phyloP scores from a whole-genome alignment of 345 rosid genomes.

The Eucalyptus regnans region DNA sequence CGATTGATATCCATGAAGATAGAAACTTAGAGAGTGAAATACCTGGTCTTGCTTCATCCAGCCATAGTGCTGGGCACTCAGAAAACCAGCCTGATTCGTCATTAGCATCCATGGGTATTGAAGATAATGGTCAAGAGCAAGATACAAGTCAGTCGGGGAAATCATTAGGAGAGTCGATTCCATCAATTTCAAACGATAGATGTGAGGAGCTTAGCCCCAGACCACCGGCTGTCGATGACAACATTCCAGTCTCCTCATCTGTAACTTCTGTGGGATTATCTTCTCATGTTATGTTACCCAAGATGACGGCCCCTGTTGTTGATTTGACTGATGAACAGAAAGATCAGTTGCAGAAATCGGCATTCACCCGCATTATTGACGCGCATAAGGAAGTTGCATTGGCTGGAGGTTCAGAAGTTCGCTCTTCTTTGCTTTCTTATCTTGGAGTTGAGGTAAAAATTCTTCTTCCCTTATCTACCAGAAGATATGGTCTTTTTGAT shows the following conservation, averaged over 20 bases:
- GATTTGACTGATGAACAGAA: constrained; percentile 64
- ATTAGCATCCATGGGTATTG: constrained; percentile 39
- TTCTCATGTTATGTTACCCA: constrained; percentile 49
- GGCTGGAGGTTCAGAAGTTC: constrained; percentile 74
- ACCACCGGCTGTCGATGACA: constrained; percentile 33
- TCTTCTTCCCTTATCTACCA: neutral
- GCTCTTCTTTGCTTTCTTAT: constrained; percentile 74
- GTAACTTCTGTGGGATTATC: constrained; percentile 42
- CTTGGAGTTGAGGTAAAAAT: constrained; percentile 72
- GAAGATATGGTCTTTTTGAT: neutral
- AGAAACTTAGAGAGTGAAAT: constrained; percentile 52
- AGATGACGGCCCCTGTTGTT: constrained; percentile 87
- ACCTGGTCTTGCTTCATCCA: constrained; percentile 75
- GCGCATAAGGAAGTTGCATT: constrained; percentile 69
- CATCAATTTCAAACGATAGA: constrained; percentile 66
- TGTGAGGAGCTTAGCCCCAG: constrained; percentile 83
- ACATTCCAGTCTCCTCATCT: constrained; percentile 41
- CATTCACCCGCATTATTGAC: constrained; percentile 60
- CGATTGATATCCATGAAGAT: constrained; percentile 26
- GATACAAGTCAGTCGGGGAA: constrained; percentile 37
- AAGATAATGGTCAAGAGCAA: constrained; percentile 54
- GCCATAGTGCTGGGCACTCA: constrained; percentile 36
- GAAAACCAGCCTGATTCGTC: constrained; percentile 47
- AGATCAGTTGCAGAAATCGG: constrained; percentile 68
- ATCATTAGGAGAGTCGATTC: constrained; percentile 27